A percentile compares a stretch with the other conserved stretches of the same genome.
These are phyloP conservation scores for Sicyos edulis DNA, from an alignment of 306 rosid species.

Conservation along the genomic window DNA sequence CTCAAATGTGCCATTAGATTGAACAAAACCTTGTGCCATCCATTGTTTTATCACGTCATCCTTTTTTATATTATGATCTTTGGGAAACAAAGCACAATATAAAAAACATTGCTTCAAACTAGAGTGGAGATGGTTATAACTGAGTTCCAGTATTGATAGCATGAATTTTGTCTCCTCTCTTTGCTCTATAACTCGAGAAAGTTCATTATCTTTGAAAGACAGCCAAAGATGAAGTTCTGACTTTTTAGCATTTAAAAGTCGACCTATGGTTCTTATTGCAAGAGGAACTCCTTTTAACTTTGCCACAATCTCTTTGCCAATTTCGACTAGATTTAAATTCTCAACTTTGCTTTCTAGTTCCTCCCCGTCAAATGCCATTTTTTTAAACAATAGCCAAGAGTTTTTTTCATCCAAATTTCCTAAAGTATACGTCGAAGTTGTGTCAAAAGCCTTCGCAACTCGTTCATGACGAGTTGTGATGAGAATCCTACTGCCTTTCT, in stretches of 20 bases:
- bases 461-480: background rate
- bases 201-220: background rate
- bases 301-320: background rate
- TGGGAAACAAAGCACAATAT: constrained; percentile 12
- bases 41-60: background rate
- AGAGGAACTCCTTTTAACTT: background rate
- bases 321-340: background rate
- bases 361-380: background rate
- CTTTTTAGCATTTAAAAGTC: background rate
- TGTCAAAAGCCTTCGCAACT: background rate
- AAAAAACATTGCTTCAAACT: constrained; percentile 12
- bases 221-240: background rate
- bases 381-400: background rate
- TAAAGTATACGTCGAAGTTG: background rate
- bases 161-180: background rate
- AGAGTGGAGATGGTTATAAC: background rate
- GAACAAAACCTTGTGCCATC: background rate
- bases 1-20: background rate
- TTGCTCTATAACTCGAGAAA: background rate
- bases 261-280: background rate
- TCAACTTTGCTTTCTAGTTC: too few relatives aligned
- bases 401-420: background rate
- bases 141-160: background rate
- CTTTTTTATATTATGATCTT: background rate
- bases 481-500: background rate